Evolutionary conservation across 2,329 filamentous ascomycete species (phyloP).

Genomic region (Arthroderma sp.): DNA sequence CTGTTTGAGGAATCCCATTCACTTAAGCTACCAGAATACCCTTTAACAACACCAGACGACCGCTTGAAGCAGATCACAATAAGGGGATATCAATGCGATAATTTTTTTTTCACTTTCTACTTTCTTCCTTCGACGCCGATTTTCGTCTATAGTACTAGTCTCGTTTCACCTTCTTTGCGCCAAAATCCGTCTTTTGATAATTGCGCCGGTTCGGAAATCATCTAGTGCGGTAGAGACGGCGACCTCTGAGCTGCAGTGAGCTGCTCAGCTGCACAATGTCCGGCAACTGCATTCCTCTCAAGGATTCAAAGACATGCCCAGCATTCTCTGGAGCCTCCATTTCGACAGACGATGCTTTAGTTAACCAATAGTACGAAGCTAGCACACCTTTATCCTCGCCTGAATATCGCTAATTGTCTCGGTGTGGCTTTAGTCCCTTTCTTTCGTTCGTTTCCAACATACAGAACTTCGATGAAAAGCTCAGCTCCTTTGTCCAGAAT

Average conservation of each 20-base stretch:
- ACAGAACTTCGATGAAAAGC: constrained; percentile 61
- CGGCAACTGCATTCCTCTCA: constrained; percentile 50
- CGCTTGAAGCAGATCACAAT: background rate
- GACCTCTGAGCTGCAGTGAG: background rate
- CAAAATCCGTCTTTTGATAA: background rate
- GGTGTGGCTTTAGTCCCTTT: constrained; percentile 53
- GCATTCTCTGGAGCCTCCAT: constrained; percentile 62
- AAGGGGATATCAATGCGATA: background rate
- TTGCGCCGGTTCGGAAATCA: background rate
- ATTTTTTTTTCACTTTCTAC: constrained; percentile 2
- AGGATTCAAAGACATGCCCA: constrained; percentile 55
- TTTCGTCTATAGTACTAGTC: no score
- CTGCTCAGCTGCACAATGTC: constrained; percentile 18
- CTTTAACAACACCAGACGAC: background rate
- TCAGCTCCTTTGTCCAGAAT: constrained; percentile 59
- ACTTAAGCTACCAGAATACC: background rate
- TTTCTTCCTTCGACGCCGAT: constrained; percentile 1
- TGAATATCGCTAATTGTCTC: background rate
- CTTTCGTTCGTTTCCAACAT: constrained; percentile 66
- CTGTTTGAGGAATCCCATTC: background rate
- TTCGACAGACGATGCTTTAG: constrained; percentile 47
- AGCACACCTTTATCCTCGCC: constrained; percentile 4
- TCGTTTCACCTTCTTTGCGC: no score
- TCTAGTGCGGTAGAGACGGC: background rate
- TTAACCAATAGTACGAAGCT: constrained; percentile 50